These are phyloP conservation scores for Pythium coloratum DNA, from an alignment of 352 stramenopile genomes.

Conservation along the genomic window DNA sequence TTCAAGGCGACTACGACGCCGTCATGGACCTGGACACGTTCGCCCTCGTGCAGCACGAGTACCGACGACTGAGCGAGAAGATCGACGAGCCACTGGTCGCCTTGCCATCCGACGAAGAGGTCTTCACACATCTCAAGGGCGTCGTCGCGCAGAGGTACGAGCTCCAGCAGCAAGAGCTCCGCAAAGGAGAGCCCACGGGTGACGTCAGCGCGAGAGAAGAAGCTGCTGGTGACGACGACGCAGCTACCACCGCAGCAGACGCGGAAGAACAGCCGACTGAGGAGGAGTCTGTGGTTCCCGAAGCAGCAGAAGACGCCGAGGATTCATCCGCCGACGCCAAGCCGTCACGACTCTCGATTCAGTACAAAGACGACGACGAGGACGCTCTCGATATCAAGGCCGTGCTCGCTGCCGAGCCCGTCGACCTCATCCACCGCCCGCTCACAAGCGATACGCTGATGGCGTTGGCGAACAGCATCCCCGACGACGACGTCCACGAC, in stretches of 20 bases:
- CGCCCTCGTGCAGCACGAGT: slow-evolving; percentile 26
- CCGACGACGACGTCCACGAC: slow-evolving; percentile 1
- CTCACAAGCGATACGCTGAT: slow-evolving; percentile 20
- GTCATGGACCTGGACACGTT: slow-evolving; percentile 26
- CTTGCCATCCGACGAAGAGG: slow-evolving; percentile 20
- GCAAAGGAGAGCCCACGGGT: neutral
- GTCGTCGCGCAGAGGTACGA: slow-evolving; percentile 23
- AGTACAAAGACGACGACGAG: slow-evolving; percentile 6
- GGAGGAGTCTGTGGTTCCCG: neutral
- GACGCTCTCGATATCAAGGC: neutral
- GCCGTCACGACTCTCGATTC: neutral
- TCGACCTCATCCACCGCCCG: slow-evolving; percentile 12
- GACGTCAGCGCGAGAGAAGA: no score
- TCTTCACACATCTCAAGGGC: slow-evolving; percentile 23
- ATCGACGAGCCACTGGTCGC: neutral
- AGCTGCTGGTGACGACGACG: neutral
- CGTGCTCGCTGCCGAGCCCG: neutral
- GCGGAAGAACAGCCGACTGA: neutral
- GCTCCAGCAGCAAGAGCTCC: slow-evolving; percentile 5
- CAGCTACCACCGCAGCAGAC: neutral
- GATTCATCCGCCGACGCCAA: neutral
- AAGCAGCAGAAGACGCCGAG: neutral
- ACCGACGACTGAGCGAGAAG: slow-evolving; percentile 19
- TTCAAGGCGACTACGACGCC: slow-evolving; percentile 7
- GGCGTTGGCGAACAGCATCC: slow-evolving; percentile 17